Evolutionary conservation across 139 green algal genomes (phyloP), one percentile per base, ranked within the genome.

Genomic region (Tetradesmus lagerheimii): DNA sequence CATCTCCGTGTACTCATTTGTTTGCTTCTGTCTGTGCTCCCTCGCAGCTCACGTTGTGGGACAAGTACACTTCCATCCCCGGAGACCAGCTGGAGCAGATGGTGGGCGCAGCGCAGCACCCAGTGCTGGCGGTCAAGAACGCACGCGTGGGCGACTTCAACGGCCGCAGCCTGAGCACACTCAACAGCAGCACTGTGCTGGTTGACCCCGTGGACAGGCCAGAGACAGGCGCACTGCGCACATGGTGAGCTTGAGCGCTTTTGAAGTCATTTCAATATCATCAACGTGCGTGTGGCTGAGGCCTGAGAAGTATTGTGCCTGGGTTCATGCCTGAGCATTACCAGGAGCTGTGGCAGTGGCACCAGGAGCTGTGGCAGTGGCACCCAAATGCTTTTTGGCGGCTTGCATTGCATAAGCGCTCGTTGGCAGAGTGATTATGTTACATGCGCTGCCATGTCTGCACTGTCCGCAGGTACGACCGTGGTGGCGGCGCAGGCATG

Each of bases 101-200:
- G 64, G 75, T 92, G 31, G 47, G 75, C 20, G 29, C 1, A 27
- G 93, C 90, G 29, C 67, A 80, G 29, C 93, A 94, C 29, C 98
- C 98, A 2, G 90, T 99, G 12, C 50, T 99, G 37, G 96, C 97
- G 0, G 38, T 98, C 20, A 88, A 88, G 62, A 92, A 74, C 14
- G 95, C 92, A 0, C 91, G 97, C 4, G 93, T 99, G 14, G 98
- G 98, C 0, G 98, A 99, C 83, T 99, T 97, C 94, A 98, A 98
- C 85, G 98, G 98, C 85, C 97, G 96, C 86, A 98, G 92, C 39
- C 91, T 99, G 45, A 95, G 92, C 84, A 97, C 96, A 5, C 62
- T 97, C 37, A 91, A 83, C 74, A 95, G 92, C 39, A 97, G 91
- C 45, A 78, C 75, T 0, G 62, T 99, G 12, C 29, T 93, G 25